phyloP scores from a whole-genome alignment of 148 eudicot species.

The Camellia lanceoleosa region DNA sequence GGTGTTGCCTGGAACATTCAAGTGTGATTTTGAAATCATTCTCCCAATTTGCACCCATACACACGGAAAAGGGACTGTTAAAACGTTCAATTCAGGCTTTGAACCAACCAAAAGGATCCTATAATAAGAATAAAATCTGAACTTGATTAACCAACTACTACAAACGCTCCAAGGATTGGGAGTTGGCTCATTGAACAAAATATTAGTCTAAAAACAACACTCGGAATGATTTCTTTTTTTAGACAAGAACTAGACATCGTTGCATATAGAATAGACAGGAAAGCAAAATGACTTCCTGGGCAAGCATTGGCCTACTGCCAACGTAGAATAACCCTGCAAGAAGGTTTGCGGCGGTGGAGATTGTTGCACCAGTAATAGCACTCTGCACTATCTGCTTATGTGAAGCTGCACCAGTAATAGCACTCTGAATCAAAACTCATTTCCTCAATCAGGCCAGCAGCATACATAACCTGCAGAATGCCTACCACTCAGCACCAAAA shows the following conservation, averaged over 20 bases:
- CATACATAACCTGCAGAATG: no score
- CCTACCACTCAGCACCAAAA: no score
- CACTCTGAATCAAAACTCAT: no score
- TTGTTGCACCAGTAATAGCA: slow-evolving; percentile 91
- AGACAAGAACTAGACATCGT: no score
- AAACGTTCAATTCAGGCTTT: neutral
- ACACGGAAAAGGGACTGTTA: neutral
- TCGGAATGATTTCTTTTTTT: no score
- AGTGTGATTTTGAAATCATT: no score
- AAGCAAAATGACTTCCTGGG: neutral
- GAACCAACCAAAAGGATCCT: neutral
- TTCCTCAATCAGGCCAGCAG: no score
- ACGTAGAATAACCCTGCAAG: slow-evolving; percentile 62
- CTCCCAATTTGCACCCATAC: no score
- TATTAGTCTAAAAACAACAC: neutral
- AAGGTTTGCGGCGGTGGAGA: slow-evolving; percentile 87
- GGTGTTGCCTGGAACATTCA: no score
- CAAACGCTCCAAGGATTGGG: neutral
- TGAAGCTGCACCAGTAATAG: no score
- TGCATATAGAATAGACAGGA: neutral
- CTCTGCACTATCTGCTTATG: slow-evolving; percentile 91
- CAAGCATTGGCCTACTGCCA: no score
- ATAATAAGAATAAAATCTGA: neutral
- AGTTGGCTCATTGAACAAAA: neutral
- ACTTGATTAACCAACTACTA: neutral